These are phyloP conservation scores for Mortierella polycephala DNA, from an alignment of 371 early-diverging fungal species.

Conservation along the genomic window DNA sequence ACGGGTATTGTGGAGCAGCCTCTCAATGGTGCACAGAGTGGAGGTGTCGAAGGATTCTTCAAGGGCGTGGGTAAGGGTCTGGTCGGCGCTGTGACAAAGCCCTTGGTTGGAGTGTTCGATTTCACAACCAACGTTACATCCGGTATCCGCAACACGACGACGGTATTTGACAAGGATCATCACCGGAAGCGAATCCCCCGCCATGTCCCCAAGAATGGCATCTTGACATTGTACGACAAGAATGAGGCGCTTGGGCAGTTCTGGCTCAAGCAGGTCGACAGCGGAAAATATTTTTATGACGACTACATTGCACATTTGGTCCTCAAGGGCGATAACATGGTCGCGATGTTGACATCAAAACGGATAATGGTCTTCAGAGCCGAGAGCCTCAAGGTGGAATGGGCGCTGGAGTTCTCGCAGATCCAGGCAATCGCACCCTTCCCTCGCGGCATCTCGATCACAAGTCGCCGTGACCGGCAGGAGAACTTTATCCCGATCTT, in stretches of 20 bases:
- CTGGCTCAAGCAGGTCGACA: conserved; percentile 88
- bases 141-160: conserved; percentile 97
- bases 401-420: conserved; percentile 62
- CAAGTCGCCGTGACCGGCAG: conserved; percentile 41
- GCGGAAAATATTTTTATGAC: conserved; percentile 86
- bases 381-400: conserved; percentile 72
- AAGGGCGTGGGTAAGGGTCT: conserved; percentile 97
- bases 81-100: conserved; percentile 95
- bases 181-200: conserved; percentile 91
- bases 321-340: conserved; percentile 77
- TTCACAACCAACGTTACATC: conserved; percentile 89
- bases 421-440: conserved; percentile 50
- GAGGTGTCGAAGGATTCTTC: conserved; percentile 95
- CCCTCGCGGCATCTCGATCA: conserved; percentile 49
- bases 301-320: conserved; percentile 89
- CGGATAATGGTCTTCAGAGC: conserved; percentile 76
- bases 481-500: conserved; percentile 56
- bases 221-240: conserved; percentile 78
- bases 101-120: conserved; percentile 93
- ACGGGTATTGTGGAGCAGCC: conserved; percentile 94
- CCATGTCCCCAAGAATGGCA: conserved; percentile 84
- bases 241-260: conserved; percentile 91
- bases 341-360: conserved; percentile 77
- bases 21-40: conserved; percentile 90
- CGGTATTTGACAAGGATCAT: conserved; percentile 84